Conservation (phyloP, 495 filamentous ascomycete genomes). For the Evansstolkia leycettana region DNA sequence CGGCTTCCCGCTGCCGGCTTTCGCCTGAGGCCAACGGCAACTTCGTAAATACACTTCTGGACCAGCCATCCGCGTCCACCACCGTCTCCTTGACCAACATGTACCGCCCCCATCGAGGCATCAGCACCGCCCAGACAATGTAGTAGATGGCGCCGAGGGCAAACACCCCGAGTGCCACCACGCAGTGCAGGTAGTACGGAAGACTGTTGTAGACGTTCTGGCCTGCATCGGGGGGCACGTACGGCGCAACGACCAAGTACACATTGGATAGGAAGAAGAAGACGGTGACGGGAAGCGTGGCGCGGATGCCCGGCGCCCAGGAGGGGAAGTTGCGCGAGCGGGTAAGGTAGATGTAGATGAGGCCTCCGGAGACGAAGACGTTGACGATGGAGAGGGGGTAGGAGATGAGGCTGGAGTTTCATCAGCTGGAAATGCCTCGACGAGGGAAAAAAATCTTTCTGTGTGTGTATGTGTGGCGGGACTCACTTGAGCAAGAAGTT, state of each 20-base stretch:
- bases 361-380: constrained; percentile 42
- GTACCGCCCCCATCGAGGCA: constrained; percentile 42
- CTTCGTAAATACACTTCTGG: constrained; percentile 23
- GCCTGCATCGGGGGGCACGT: constrained; percentile 47
- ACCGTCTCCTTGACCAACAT: constrained; percentile 47
- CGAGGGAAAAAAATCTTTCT: too few relatives aligned
- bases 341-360: constrained; percentile 44
- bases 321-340: constrained; percentile 24
- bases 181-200: constrained; percentile 53
- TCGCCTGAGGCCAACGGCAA: constrained; percentile 11
- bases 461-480: constrained; percentile 2
- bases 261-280: constrained; percentile 45
- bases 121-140: constrained; percentile 39
- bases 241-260: constrained; percentile 51
- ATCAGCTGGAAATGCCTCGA: neutral
- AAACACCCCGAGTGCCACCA: constrained; percentile 45
- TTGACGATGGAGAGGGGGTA: constrained; percentile 52
- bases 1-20: too few relatives aligned
- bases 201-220: constrained; percentile 49
- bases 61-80: constrained; percentile 44
- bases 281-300: constrained; percentile 32
- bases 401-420: constrained; percentile 36
- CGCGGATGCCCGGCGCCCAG: constrained; percentile 23
- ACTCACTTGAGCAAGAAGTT: constrained; percentile 50
- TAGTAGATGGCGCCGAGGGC: constrained; percentile 44